Evolutionary conservation across 495 filamentous ascomycete genomes (phyloP).

Genomic region (Elasticomyces elasticus): DNA sequence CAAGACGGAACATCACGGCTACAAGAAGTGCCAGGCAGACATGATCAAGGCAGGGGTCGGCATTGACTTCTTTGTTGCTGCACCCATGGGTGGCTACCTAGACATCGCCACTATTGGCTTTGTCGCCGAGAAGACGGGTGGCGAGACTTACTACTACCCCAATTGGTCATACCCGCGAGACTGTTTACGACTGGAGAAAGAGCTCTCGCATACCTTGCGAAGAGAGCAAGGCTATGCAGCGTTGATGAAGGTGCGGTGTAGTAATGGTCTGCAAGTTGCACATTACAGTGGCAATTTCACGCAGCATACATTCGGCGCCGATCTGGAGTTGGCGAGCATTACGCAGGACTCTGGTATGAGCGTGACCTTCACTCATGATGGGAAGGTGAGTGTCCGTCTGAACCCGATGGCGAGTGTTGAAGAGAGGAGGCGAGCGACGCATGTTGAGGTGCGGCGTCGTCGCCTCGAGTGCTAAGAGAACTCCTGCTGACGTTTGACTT

Average conservation of each 20-base stretch:
- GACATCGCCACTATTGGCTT: conserved; percentile 90
- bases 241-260: conserved; percentile 97
- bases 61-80: conserved; percentile 86
- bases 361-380: conserved; percentile 91
- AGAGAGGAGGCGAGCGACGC: conserved; percentile 12
- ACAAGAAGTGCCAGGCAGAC: conserved; percentile 71
- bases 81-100: conserved; percentile 78
- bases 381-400: conserved; percentile 44
- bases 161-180: conserved; percentile 88
- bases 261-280: conserved; percentile 88
- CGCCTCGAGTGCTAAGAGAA: not conserved
- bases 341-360: conserved; percentile 90
- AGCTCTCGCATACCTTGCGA: conserved; percentile 79
- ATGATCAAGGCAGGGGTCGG: conserved; percentile 84
- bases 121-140: conserved; percentile 69
- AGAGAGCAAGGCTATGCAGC: conserved; percentile 93
- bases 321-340: conserved; percentile 87
- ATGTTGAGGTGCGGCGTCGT: conserved; percentile 17
- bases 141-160: conserved; percentile 90
- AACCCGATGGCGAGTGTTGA: conserved; percentile 10
- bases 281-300: conserved; percentile 93
- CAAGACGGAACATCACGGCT: conserved; percentile 76
- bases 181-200: conserved; percentile 67
- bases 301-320: conserved; percentile 87
- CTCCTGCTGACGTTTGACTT: not conserved